phyloP scores from a whole-genome alignment of 805 yeast genomes.

The Yamadazyma ubonensis region DNA sequence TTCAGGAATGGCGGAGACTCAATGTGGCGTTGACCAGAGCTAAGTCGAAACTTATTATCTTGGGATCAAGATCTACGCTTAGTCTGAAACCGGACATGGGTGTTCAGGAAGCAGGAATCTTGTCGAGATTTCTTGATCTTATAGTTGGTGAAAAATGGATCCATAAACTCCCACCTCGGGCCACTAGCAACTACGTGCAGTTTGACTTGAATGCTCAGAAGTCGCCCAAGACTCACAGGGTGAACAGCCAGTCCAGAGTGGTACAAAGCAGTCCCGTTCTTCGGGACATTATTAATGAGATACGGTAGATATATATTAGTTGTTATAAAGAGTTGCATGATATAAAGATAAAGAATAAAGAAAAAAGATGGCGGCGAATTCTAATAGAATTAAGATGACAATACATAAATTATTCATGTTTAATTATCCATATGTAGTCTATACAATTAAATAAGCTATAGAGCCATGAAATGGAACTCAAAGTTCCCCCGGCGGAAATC shows the following conservation, averaged over 20 bases:
- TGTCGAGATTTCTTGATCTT: constrained; percentile 60
- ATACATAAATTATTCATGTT: too few species aligned
- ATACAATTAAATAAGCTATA: too few species aligned
- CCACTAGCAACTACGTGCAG: constrained; percentile 23
- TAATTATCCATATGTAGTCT: too few species aligned
- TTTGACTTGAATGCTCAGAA: not conserved
- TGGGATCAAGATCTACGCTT: constrained; percentile 75
- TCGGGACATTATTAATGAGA: constrained; percentile 31
- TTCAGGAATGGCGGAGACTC: constrained; percentile 86
- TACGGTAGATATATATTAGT: too few species aligned
- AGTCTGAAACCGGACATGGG: constrained; percentile 39
- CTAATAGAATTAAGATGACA: too few species aligned
- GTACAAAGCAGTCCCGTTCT: constrained; percentile 23
- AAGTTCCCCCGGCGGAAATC: constrained; percentile 28
- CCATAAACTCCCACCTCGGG: constrained; percentile 50
- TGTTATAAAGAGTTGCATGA: too few species aligned
- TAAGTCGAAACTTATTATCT: constrained; percentile 71
- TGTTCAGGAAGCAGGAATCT: too few species aligned
- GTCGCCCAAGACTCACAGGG: constrained; percentile 4
- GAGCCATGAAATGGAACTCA: constrained; percentile 37
- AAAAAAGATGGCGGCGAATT: too few species aligned
- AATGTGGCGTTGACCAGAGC: constrained; percentile 96
- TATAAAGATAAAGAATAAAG: too few species aligned
- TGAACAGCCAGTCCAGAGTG: constrained; percentile 13
- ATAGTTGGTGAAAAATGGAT: constrained; percentile 63